Conservation (phyloP, 257 asterid genomes). For the Solanum chiquidenum region DNA sequence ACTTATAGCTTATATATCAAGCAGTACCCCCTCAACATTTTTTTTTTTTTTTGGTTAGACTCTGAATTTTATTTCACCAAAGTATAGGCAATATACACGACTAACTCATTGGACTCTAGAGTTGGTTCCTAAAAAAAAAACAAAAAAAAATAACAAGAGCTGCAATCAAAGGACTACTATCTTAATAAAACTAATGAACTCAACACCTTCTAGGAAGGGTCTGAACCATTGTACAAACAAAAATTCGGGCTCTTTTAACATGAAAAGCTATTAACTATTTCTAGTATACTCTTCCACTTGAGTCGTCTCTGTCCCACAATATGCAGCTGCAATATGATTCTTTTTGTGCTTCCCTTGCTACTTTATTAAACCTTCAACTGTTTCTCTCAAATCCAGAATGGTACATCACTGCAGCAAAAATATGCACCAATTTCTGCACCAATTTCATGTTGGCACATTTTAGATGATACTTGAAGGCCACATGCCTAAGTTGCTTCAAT, state of each 20-base stretch:
- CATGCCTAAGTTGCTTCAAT: neutral
- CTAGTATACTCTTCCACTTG: neutral
- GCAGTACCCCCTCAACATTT: conserved; percentile 41
- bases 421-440: neutral
- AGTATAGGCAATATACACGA: neutral
- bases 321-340: neutral
- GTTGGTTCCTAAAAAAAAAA: neutral
- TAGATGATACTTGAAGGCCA: neutral
- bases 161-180: neutral
- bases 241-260: neutral
- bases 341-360: neutral
- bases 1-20: conserved; percentile 71
- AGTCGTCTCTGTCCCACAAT: neutral
- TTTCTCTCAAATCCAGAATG: neutral
- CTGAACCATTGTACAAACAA: neutral
- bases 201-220: neutral
- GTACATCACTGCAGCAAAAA: neutral
- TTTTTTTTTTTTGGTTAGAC: neutral
- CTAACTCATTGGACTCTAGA: neutral
- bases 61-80: neutral
- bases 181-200: neutral
- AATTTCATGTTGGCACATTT: neutral
- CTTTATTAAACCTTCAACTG: neutral
- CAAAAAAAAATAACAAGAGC: neutral
- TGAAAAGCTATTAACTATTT: neutral